Evolutionary conservation across 208 protist species (phyloP), one percentile per base, ranked within the genome.

Genomic region (Leishmania lainsoni): DNA sequence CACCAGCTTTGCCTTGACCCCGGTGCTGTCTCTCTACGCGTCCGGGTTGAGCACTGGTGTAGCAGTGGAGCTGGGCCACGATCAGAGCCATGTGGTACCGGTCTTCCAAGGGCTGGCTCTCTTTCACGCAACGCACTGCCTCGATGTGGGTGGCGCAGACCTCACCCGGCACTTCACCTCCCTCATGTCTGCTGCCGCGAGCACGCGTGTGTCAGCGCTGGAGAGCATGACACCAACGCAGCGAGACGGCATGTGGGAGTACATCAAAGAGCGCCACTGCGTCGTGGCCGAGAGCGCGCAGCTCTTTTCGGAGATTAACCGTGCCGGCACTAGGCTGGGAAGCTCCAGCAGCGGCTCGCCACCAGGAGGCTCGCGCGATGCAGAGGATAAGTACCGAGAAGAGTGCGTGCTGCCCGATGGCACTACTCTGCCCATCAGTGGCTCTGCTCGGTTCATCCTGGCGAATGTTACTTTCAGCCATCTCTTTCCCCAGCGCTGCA

Each of bases 81-180:
- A 98, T 82, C 98, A 99, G 42, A 97, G 98, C 83, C 98, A 99
- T 90, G 98, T 98, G 29, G 97, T 99, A 51, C 99, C 99, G 78
- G 98, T 99, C 80, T 99, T 99, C 90, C 98, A 99, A 89, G 98
- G 98, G 69, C 95, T 97, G 61, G 90, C 95, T 6, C 90, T 99
- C 39, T 98, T 98, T 82, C 97, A 99, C 85, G 93, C 96, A n/a
- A 97, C 92, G 17, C 88, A 94, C 72, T 86, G 89, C 69, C 76
- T 98, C 8, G 84, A 94, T 29, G 59, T 99, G 42, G 97, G 91
- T 58, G 98, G 98, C 22, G 59, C 74, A 12, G 90, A 95, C 65
- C 79, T 95, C 49, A 98, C 96, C 1, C 69, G 75, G 20, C 81
- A 89, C 73, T 85, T 93, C 58, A 69, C 81, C 48, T 85, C 81